Evolutionary conservation across 2,329 filamentous ascomycete genomes (phyloP), one percentile per base, ranked within the genome.

Genomic region (Fusarium piperis): DNA sequence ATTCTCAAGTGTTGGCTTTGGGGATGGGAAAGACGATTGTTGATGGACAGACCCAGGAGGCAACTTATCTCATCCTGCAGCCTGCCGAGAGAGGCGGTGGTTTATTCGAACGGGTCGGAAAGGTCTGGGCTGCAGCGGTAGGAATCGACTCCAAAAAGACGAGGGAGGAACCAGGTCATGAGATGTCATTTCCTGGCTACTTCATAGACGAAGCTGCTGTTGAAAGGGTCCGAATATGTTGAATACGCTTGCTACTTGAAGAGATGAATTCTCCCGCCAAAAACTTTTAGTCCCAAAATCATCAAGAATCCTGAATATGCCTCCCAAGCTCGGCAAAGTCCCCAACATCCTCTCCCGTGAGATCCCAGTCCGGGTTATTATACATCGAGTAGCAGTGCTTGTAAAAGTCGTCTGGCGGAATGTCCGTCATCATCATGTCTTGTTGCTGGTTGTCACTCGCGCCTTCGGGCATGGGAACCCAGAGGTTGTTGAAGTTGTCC

Each of bases 371-470:
- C 12, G 74, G 73, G 7, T 76, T 77, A 20, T 76, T 76, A 18
- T 76, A 76, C 74, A 76, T 76, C 18, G 74, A 76, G 61, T 77
- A 76, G 41, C 75, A 76, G 41, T 74, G 73, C 58, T 76, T 76
- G 62, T 74, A 76, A 51, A 76, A 76, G 63, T 76, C 74, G 30
- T 76, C 74, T 3, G 67, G 70, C 7, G 73, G 71, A 7, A 76
- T 53, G 30, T 77, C 74, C 26, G 67, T 62, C 64, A 77, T 74
- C 35, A 75, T 71, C 15, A 74, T 70, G 20, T 77, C 74, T 28
- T 76, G 69, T 33, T 74, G 71, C 2, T 70, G n/a, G 16, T 62
- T 68, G 1, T 71, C 71, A 0, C 67, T 72, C 18, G 60, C 38
- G 2, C 55, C 44, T 20, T 76, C 74, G 1, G 64, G 36, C 36